A percentile compares a stretch with the other conserved stretches of the same genome.
phyloP scores from a whole-genome alignment of 2,329 filamentous ascomycete genomes.

The Pyricularia pennisetigena region DNA sequence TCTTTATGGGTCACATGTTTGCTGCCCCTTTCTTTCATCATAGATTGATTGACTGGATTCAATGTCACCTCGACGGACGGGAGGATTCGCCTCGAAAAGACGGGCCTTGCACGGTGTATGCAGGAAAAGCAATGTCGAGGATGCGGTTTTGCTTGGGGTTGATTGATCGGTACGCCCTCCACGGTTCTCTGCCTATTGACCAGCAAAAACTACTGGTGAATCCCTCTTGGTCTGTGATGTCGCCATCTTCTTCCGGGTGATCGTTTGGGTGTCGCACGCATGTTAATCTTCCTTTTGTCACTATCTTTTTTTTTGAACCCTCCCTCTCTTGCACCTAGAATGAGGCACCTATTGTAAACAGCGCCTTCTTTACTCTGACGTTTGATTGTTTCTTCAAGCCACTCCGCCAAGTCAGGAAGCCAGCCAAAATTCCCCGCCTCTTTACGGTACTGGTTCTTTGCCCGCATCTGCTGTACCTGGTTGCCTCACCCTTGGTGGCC shows the following conservation, averaged over 20 bases:
- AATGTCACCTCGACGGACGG: neutral
- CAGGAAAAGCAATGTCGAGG: neutral
- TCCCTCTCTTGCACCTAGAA: neutral
- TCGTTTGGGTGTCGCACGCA: neutral
- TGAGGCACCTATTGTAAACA: neutral
- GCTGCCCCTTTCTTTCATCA: neutral
- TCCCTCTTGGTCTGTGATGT: neutral
- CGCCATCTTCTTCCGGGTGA: neutral
- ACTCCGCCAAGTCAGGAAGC: neutral
- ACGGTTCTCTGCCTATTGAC: neutral
- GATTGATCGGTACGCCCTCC: neutral
- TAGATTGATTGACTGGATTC: neutral
- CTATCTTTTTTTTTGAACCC: neutral
- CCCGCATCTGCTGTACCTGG: neutral
- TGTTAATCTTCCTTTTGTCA: neutral
- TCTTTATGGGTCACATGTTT: neutral
- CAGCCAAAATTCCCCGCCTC: neutral
- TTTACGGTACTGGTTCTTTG: neutral
- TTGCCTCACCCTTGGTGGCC: neutral
- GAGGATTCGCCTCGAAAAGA: neutral
- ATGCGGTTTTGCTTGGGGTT: neutral
- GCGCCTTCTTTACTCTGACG: neutral
- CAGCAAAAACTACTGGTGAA: neutral
- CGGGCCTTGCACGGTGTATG: neutral
- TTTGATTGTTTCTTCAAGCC: neutral